Evolutionary conservation across 2,329 filamentous ascomycete species (phyloP), one percentile per base, ranked within the genome.

Genomic region (Xylaria arbuscula): DNA sequence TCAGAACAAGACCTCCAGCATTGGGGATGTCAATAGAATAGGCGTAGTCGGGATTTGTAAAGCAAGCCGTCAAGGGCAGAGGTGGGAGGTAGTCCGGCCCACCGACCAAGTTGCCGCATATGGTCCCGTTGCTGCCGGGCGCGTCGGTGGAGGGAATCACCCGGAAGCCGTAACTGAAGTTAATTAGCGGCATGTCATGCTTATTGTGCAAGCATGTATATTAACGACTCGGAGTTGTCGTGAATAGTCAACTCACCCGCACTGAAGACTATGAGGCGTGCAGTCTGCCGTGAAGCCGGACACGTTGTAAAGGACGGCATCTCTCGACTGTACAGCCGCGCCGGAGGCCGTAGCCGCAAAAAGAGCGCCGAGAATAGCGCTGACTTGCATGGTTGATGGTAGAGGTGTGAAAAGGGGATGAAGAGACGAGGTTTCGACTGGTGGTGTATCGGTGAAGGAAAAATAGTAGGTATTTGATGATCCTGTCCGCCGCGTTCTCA

Each of bases 31-130:
- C 67, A 38, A 69, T 28, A 6, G 67, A 54, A 19, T 66, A 69
- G 15, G 63, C 55, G 34, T 17, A 56, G n/a, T 28, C 7, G 10
- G 50, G 47, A 24, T 69, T 57, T 10, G 22, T 59, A n/a, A 69
- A 69, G 54, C 67, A 69, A 9, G 11, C 38, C 24, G 67, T 66
- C 9, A 48, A 15, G 54, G 17, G 17, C 2, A 69, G 63, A 7
- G 67, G 58, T 40, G 67, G 67, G 2, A 69, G 67, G 67, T 45
- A 42, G 50, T 69, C 67, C 54, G 67, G 67, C 7, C 67, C 67
- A 13, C 2, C 36, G 40, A 69, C 19, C 22, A 66, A n/a, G n/a
- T 66, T 66, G 47, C 67, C 67, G 48, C 67, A 69, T 2, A 69
- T 69, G 7, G 48, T 55, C 10, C 63, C 63, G 24, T 66, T 62